A percentile compares a stretch with the other conserved stretches of the same genome.
Evolutionary conservation across 441 rosid species (phyloP).

Genomic region (Croton setiger): DNA sequence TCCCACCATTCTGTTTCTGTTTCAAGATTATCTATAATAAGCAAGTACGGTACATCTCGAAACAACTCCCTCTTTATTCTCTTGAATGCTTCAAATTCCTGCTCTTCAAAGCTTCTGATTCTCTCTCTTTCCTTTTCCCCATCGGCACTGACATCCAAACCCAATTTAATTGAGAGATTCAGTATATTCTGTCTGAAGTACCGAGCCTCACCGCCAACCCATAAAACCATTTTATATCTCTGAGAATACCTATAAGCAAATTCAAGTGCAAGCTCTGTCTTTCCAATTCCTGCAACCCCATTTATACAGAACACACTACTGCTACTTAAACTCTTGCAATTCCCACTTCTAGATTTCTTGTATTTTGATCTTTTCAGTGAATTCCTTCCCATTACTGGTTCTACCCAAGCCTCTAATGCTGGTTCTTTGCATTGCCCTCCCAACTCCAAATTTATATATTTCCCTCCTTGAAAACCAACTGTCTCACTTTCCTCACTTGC

Average conservation of each 20-base stretch:
- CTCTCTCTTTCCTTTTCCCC: conserved; percentile 82
- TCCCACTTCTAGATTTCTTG: conserved; percentile 67
- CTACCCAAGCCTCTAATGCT: conserved; percentile 60
- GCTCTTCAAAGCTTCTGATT: conserved; percentile 81
- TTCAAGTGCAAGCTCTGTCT: conserved; percentile 87
- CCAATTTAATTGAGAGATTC: conserved; percentile 69
- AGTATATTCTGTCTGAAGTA: conserved; percentile 80
- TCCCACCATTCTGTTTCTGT: conserved; percentile 94
- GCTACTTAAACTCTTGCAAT: conserved; percentile 43
- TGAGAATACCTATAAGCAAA: conserved; percentile 73
- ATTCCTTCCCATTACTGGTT: conserved; percentile 54
- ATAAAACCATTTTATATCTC: conserved; percentile 85
- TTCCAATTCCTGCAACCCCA: conserved; percentile 77
- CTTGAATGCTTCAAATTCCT: conserved; percentile 83
- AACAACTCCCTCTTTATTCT: conserved; percentile 77
- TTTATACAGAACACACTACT: conserved; percentile 65
- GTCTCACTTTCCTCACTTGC: conserved; percentile 74
- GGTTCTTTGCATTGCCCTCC: conserved; percentile 61
- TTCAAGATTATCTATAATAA: conserved; percentile 91
- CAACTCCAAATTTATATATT: conserved; percentile 66
- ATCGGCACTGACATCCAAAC: conserved; percentile 84
- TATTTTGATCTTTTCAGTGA: conserved; percentile 57
- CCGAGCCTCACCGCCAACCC: conserved; percentile 88
- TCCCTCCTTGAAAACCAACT: conserved; percentile 39
- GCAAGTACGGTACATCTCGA: conserved; percentile 74